A percentile compares a stretch with the other conserved stretches of the same genome.
Evolutionary conservation across 1,139 yeast genomes (phyloP).

Genomic region (Protomyces macrosporus): DNA sequence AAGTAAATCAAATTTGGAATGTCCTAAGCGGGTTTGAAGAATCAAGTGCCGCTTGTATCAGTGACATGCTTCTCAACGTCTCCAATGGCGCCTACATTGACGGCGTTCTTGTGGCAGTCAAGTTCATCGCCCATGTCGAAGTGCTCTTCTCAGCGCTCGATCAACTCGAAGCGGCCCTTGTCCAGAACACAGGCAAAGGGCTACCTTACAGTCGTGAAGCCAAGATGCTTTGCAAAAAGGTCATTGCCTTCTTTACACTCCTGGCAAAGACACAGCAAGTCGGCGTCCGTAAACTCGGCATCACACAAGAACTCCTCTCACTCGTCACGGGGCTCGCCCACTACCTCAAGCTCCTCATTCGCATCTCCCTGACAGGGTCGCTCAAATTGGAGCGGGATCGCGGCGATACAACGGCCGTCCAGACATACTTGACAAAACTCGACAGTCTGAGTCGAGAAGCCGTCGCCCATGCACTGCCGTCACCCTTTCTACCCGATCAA

Average conservation of each 20-base stretch:
- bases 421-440: conserved; percentile 43
- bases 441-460: conserved; percentile 15
- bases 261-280: conserved; percentile 36
- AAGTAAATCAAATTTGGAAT: conserved; percentile 80
- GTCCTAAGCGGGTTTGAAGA: conserved; percentile 86
- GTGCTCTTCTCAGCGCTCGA: conserved; percentile 75
- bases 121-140: conserved; percentile 67
- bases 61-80: conserved; percentile 85
- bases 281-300: conserved; percentile 34
- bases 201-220: conserved; percentile 62
- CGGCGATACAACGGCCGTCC: conserved; percentile 46
- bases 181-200: conserved; percentile 24
- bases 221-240: conserved; percentile 60
- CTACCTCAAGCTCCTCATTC: conserved; percentile 73
- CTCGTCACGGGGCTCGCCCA: conserved; percentile 92
- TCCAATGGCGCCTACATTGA: conserved; percentile 66
- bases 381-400: conserved; percentile 27
- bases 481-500: not conserved
- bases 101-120: conserved; percentile 70
- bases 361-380: conserved; percentile 39
- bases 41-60: conserved; percentile 82
- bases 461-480: conserved; percentile 9
- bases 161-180: conserved; percentile 33
- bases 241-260: conserved; percentile 44
- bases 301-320: conserved; percentile 61